Evolutionary conservation across 2,329 filamentous ascomycete species (phyloP).

Genomic region (Chrysosphaeria jannelii): DNA sequence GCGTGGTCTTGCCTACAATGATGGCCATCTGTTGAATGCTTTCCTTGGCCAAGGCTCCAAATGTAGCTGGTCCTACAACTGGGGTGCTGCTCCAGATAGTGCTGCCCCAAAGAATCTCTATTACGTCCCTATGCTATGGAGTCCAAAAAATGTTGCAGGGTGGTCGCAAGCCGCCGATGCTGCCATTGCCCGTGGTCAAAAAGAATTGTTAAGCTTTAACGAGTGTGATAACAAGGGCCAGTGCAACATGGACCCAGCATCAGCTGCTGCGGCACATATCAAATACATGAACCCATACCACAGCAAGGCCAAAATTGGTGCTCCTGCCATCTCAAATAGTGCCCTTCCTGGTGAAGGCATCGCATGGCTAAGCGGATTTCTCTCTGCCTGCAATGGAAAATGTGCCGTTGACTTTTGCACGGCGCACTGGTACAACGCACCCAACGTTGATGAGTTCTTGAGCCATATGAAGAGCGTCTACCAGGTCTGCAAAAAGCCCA

Average conservation of each 20-base stretch:
- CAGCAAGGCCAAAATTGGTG: constrained; percentile 21
- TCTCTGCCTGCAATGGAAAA: constrained; percentile 16
- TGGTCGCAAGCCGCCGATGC: constrained; percentile 20
- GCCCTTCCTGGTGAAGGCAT: constrained; percentile 17
- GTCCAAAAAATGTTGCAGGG: constrained; percentile 14
- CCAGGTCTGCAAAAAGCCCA: constrained; percentile 16
- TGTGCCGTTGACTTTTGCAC: constrained; percentile 29
- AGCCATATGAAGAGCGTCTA: constrained; percentile 18
- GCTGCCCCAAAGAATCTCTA: constrained; percentile 15
- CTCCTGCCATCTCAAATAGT: constrained; percentile 33
- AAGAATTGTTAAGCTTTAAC: constrained; percentile 36
- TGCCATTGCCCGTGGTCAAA: constrained; percentile 22
- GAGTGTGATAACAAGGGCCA: constrained; percentile 34
- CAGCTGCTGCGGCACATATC: constrained; percentile 20
- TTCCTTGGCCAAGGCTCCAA: constrained; percentile 16
- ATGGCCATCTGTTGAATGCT: constrained; percentile 17
- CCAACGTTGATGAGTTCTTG: constrained; percentile 20
- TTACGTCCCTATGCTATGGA: constrained; percentile 41
- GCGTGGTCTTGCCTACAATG: constrained; percentile 41
- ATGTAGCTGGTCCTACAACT: constrained; percentile 38
- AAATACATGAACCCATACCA: constrained; percentile 22
- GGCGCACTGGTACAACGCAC: constrained; percentile 31
- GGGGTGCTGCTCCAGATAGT: constrained; percentile 17
- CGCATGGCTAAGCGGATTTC: constrained; percentile 21
- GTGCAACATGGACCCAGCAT: constrained; percentile 21